Percentiles rank a stretch among this genome's conserved stretches.
phyloP scores from a whole-genome alignment of 495 filamentous ascomycete species.

The Penicillium longicatenatum region DNA sequence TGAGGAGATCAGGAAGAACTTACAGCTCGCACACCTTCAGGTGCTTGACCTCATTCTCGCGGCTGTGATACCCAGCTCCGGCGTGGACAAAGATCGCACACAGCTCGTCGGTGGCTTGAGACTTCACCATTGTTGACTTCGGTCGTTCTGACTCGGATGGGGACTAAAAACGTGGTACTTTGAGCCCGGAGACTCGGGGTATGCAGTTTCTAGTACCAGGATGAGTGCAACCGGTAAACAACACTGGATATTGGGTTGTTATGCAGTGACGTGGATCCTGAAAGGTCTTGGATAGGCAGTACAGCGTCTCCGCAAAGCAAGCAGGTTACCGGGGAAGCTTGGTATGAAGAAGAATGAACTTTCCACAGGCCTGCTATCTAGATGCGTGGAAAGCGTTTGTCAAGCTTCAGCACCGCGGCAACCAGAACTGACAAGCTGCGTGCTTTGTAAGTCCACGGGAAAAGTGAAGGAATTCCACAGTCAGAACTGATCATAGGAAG shows the following conservation, averaged over 20 bases:
- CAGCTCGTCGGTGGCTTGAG: constrained; percentile 37
- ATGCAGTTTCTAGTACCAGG: neutral
- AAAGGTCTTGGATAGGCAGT: neutral
- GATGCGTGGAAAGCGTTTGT: no score
- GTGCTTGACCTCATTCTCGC: constrained; percentile 78
- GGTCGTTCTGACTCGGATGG: neutral
- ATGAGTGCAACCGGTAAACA: neutral
- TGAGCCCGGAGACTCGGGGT: neutral
- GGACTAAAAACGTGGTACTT: neutral
- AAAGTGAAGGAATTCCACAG: no score
- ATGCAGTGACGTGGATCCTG: neutral
- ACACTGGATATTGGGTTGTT: neutral
- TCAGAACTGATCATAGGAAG: no score
- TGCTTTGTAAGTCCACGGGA: no score
- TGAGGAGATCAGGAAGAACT: constrained; percentile 33
- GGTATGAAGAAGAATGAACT: no score
- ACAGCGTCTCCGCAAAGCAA: no score
- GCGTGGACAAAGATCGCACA: constrained; percentile 93
- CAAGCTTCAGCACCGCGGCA: no score
- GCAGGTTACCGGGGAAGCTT: no score
- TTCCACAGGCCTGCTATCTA: no score
- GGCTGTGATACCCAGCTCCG: constrained; percentile 91
- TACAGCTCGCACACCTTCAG: constrained; percentile 85
- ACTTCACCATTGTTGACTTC: neutral
- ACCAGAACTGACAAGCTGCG: no score